These are phyloP conservation scores for Sphagnum tenellum DNA, from an alignment of 225 moss, liverwort and hornwort species.

Conservation along the genomic window DNA sequence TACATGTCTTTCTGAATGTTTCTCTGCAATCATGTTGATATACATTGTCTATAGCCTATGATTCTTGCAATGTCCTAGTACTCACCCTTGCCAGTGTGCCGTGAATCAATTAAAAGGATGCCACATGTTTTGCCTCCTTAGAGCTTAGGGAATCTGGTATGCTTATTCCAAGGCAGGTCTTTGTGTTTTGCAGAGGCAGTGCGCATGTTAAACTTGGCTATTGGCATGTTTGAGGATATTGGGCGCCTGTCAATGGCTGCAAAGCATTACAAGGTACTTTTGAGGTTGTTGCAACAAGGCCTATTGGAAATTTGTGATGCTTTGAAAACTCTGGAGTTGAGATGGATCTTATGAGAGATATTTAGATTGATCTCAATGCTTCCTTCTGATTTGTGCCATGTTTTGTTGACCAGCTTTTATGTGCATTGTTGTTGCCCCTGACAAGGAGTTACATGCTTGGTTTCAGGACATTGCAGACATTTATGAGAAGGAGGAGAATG, in stretches of 20 bases:
- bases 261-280: conserved; percentile 74
- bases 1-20: neutral
- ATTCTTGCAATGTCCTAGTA: too few species aligned
- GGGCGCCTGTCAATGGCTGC: conserved; percentile 94
- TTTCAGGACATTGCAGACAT: conserved; percentile 88
- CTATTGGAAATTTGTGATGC: too few species aligned
- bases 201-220: conserved; percentile 49
- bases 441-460: conserved; percentile 7
- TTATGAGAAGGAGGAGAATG: conserved; percentile 90
- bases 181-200: conserved; percentile 59
- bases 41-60: too few species aligned
- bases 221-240: conserved; percentile 77
- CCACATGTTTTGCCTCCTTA: too few species aligned
- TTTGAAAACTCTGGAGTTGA: too few species aligned
- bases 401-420: neutral
- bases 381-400: too few species aligned
- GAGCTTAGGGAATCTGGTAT: too few species aligned
- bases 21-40: neutral
- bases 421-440: neutral
- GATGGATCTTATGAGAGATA: too few species aligned
- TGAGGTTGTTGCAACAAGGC: neutral
- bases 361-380: too few species aligned
- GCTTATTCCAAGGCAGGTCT: too few species aligned
- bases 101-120: too few species aligned
- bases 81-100: too few species aligned